Base-by-base conservation (phyloP, 1,284 basidiomycete species). In the Phaffia rhodozyma region DNA sequence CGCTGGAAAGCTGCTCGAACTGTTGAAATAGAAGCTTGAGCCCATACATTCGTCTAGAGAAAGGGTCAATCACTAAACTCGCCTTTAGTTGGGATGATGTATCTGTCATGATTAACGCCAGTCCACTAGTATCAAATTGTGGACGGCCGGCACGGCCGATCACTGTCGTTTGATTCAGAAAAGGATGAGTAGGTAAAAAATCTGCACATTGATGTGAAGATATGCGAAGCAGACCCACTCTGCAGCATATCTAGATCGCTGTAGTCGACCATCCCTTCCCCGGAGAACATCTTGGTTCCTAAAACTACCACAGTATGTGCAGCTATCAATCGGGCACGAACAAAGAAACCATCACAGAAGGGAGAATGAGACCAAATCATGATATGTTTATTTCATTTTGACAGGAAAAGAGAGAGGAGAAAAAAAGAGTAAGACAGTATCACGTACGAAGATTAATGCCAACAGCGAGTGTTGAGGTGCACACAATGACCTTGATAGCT, bases 141-240 rank as follows among this genome's bases (percentile, higher is more conserved):
- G 94, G 93, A 25, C 94, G 82, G 6, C 93, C 94, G 79, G 96
- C 76, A 48, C 79, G 71, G 0, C 79, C 79, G 68, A 79, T 71
- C 78, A 77, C 38, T 43, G 38, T 43, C 38, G 13, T 7, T 43
- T 16, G 38, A 43, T 11, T 16, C 13, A 43, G 5, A 43, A 11
- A 2, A 11, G 2, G 38, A 43, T 43, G 38, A 16, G 38, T 75
- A 70, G 76, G 74, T 69, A 74, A 67, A 13, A 20, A 9, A 13
- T 53, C 52, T 53, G 52, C 32, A 53, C 18, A 11, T 27, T 20
- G 52, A 13, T 11, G 18, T 13, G 11, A 53, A 5, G 2, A 53
- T 20, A 2, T 53, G 30, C 5, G 13, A 43, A 43, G 38, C 5
- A 43, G 38, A 43, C 38, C 13, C 38, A 43, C 38, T 43, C 38